Evolutionary conservation across 2,329 filamentous ascomycete genomes (phyloP).

Genomic region (Diplodia corticola): DNA sequence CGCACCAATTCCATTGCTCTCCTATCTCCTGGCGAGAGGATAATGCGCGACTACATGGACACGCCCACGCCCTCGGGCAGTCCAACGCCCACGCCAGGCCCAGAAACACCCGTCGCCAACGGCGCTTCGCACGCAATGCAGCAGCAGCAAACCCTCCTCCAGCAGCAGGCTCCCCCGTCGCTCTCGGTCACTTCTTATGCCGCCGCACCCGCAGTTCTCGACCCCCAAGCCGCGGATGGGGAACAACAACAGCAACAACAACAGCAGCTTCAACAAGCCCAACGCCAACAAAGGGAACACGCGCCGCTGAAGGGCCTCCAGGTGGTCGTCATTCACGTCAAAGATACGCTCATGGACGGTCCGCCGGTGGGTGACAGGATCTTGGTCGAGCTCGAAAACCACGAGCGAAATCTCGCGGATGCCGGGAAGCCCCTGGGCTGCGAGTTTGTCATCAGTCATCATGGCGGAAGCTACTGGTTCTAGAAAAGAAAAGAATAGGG

Average conservation of each 20-base stretch:
- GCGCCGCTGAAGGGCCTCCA: slow-evolving; percentile 68
- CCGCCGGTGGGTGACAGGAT: slow-evolving; percentile 66
- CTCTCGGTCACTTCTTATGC: neutral
- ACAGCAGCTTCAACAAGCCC: neutral
- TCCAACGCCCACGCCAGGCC: slow-evolving; percentile 4
- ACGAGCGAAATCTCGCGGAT: slow-evolving; percentile 53
- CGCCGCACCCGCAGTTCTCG: neutral
- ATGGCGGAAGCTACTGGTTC: slow-evolving; percentile 61
- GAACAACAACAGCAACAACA: neutral
- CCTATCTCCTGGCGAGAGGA: slow-evolving; percentile 7
- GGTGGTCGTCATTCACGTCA: slow-evolving; percentile 90
- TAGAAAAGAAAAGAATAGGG: slow-evolving; percentile 26
- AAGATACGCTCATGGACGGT: slow-evolving; percentile 78
- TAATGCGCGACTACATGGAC: slow-evolving; percentile 18
- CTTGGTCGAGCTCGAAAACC: slow-evolving; percentile 64
- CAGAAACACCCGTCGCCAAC: slow-evolving; percentile 4
- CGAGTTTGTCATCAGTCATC: slow-evolving; percentile 70
- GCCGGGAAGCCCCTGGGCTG: slow-evolving; percentile 68
- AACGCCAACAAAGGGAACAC: neutral
- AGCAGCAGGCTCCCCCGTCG: neutral
- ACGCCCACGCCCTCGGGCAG: slow-evolving; percentile 5
- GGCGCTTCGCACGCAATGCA: neutral
- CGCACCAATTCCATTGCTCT: neutral
- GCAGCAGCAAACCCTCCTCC: neutral
- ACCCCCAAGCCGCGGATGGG: neutral